A percentile compares a stretch with the other conserved stretches of the same genome.
These are phyloP conservation scores for Castanea sativa DNA, from an alignment of 306 rosid genomes.

Conservation along the genomic window DNA sequence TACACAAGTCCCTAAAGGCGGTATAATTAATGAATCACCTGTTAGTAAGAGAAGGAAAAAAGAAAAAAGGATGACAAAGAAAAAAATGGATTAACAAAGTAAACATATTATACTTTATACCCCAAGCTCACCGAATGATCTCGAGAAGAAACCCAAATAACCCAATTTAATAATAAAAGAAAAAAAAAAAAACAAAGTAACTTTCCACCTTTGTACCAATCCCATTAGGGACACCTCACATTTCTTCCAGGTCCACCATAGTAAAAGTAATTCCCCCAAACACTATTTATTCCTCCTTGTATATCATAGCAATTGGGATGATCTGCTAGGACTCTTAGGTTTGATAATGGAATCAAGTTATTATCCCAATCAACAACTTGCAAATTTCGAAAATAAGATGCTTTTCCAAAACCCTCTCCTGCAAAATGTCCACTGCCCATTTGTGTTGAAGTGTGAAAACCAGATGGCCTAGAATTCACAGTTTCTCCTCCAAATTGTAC, in stretches of 20 bases:
- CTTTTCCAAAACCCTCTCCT: slow-evolving; percentile 81
- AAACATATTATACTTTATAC: slow-evolving; percentile 34
- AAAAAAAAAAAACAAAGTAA: not conserved
- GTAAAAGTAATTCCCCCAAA: slow-evolving; percentile 95
- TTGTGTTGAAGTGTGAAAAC: slow-evolving; percentile 77
- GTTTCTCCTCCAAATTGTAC: slow-evolving; percentile 90
- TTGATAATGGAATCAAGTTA: slow-evolving; percentile 64
- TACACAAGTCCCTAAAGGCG: slow-evolving; percentile 53
- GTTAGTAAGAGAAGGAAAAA: slow-evolving; percentile 39
- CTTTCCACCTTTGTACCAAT: slow-evolving; percentile 29
- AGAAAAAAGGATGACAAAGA: slow-evolving; percentile 37
- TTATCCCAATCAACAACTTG: slow-evolving; percentile 96
- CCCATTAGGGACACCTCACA: slow-evolving; percentile 74
- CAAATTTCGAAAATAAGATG: slow-evolving; percentile 78
- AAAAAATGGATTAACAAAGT: slow-evolving; percentile 16
- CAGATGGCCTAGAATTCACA: slow-evolving; percentile 64
- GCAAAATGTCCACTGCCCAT: slow-evolving; percentile 98
- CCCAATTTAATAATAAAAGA: not conserved
- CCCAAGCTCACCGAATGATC: slow-evolving; percentile 50
- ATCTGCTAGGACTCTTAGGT: slow-evolving; percentile 83
- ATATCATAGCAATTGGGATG: slow-evolving; percentile 93
- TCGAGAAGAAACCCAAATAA: slow-evolving; percentile 56
- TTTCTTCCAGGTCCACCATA: slow-evolving; percentile 98
- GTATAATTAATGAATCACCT: slow-evolving; percentile 49
- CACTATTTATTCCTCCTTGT: slow-evolving; percentile 80